Evolutionary conservation across 2,329 filamentous ascomycete species (phyloP).

Genomic region (Pyrenophora seminiperda): DNA sequence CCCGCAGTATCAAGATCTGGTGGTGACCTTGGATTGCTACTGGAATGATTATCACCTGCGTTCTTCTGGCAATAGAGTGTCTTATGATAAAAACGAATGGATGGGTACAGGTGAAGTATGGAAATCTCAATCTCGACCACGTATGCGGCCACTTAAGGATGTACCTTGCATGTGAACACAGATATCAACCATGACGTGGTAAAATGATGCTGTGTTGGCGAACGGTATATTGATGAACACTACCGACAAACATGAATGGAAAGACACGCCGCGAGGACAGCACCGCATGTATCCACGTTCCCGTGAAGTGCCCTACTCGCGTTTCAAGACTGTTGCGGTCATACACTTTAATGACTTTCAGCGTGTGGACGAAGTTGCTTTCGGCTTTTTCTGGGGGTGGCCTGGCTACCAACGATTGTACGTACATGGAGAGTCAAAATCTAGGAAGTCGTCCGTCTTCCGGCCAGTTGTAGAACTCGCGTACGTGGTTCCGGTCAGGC

Average conservation of each 20-base stretch:
- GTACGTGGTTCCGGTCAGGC: constrained; percentile 16
- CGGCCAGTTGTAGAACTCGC: constrained; percentile 25
- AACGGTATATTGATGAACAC: constrained; percentile 14
- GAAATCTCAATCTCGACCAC: background rate
- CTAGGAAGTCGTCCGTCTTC: constrained; percentile 15
- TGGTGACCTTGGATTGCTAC: background rate
- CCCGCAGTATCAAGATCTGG: background rate
- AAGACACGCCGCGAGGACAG: constrained; percentile 1
- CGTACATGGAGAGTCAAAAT: background rate
- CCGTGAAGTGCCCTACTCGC: background rate
- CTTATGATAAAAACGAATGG: background rate
- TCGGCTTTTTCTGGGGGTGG: background rate
- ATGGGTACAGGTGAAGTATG: background rate
- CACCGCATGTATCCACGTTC: background rate
- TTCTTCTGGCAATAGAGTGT: background rate
- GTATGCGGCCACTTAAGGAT: background rate
- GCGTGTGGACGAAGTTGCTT: background rate
- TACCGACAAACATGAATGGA: constrained; percentile 3
- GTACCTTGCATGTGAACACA: constrained; percentile 5
- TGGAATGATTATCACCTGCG: background rate
- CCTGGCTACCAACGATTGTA: background rate
- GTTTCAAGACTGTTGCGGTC: background rate
- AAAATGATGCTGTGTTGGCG: constrained; percentile 2
- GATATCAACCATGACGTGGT: constrained; percentile 17
- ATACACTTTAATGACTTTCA: background rate